Base-by-base conservation (phyloP, 176 grass and related monocot genomes). In the Poa annua region DNA sequence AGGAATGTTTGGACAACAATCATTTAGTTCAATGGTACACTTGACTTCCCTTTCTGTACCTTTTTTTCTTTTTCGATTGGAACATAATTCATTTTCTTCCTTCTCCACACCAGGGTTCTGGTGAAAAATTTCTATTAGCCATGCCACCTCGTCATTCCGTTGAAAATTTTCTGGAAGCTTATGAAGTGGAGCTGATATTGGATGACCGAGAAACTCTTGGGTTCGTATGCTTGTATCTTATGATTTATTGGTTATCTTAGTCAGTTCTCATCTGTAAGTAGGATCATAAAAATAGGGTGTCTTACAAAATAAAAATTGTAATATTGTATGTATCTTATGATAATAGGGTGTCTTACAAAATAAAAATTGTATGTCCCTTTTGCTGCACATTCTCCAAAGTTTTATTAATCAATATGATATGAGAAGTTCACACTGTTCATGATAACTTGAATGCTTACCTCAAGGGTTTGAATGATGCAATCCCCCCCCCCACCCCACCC, bases 141-240 rank as follows among this genome's bases (percentile, higher is more conserved):
- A 91, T 93, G 90, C 95, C 95, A 80, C 92, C 95, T 69, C 76
- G 52, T 66, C 82, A 47, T 86, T 72, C 49, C 34, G 87, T 83
- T 75, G 84, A 92, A 86, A 88, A 83, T 68, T 97, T 97, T 88
- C 72, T 74, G 55, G 85, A 97, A 89, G 82, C 57, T 80, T 98
- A 94, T 86, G 88, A 98, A 72, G 90, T 93, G 73, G 88, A 91
- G 77, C 86, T 98, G 47, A 84, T 97, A 85, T 78, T 94, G 92
- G 95, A 98, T 80, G 90, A 94, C 54, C 86, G 92, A 74, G 95
- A 98, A 81, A 94, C 89, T 66, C 94, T 98, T 17, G 92, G 92
- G 95, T 98, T 64, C 51, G 90, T 81, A 86, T 75, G 41, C 53
- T 80, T 74, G 34, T 80, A 49, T 55, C 62, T 59, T 67, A 51